Base-by-base conservation (phyloP, 495 filamentous ascomycete genomes). In the Talaromyces liani region DNA sequence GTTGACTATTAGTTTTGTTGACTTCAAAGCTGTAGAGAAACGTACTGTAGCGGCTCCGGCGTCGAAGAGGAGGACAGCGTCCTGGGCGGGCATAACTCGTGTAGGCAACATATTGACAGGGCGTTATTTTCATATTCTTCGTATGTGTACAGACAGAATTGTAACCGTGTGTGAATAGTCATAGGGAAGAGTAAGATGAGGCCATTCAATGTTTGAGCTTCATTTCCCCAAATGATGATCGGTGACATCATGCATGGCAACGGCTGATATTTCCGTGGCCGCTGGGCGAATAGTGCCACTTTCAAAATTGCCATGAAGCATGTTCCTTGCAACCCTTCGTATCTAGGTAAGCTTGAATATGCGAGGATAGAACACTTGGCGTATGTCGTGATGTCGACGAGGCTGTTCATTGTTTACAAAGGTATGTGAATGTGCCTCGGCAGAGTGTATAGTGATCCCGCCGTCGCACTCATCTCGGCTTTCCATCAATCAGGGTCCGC, bases 11-110 rank as follows among this genome's bases (percentile, higher is more conserved):
- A 22, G 22, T 53, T 53, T 27, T 47, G 55, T 60, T 24, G 14
- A 27, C 49, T 47, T 47, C 9, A 16, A 27, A 20, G 12, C 53
- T 27, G 54, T n/a, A 33, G 4, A 16, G 16, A 36, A 36, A 64
- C 67, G 63, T 49, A 74, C 74, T 54, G 72, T 72, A 59, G 71
- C 73, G 53, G 65, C 66, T 60, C 74, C 72, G 8, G 67, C 72
- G 63, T 76, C 74, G 62, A 74, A 75, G 31, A 76, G 63, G 45
- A 70, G 62, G 18, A 75, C 58, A 2, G 70, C 51, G 56, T 76
- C 72, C 18, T 65, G 62, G 16, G 62, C 63, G 36, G 69, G 65
- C 71, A 73, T 69, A 64, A 67, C 60, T 31, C 54, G 66, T 24
- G 67, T 67, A 20, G 61, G 72, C 56, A 70, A 65, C 66, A 71